Evolutionary conservation across 2,329 filamentous ascomycete species (phyloP), one percentile per base, ranked within the genome.

Genomic region (Aureobasidium lini): DNA sequence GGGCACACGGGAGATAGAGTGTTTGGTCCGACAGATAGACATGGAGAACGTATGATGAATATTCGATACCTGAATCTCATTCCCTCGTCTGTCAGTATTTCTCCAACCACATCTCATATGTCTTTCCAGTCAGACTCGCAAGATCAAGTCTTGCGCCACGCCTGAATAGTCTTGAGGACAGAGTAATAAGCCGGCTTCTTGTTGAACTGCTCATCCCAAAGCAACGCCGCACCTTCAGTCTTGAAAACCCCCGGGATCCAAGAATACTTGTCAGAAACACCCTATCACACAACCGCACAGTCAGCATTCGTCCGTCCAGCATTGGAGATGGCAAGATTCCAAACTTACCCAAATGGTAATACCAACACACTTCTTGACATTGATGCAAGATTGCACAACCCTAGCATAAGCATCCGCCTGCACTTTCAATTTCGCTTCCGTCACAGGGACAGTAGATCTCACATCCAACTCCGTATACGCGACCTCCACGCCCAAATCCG

Each of bases 391-490:
- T 13, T 66, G 65, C 1, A 72, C 70, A 2, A 69, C 63, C 15
- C 68, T 64, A 11, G 69, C 75, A 60, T 79, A 84, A 34, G 78
- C 77, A 32, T 68, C 66, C 1, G 75, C 77, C 70, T 85, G 81
- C 9, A 68, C 66, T 9, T 63, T 56, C 15, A 69, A 59, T 11
- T 66, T 66, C 1, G 62, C 61, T 2, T 64, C 60, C 2, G 66
- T 69, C 3, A 65, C 64, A 1, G 71, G 70, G 1, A 66, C 66
- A 32, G 48, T 62, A 31, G 72, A 65, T 34, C 70, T 65, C 64
- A 88, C 86, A 66, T 89, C 86, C 16, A 87, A 76, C 72, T 87
- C 84, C 2, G 84, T 86, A 58, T 85, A 76, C 8, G 83, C 83
- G 31, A 86, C 76, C 63, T 87, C 82, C 18, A 81, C 75, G 16